A percentile compares a stretch with the other conserved stretches of the same genome.
These are phyloP conservation scores for Medicago truncatula DNA, from an alignment of 306 rosid species.

Conservation along the genomic window DNA sequence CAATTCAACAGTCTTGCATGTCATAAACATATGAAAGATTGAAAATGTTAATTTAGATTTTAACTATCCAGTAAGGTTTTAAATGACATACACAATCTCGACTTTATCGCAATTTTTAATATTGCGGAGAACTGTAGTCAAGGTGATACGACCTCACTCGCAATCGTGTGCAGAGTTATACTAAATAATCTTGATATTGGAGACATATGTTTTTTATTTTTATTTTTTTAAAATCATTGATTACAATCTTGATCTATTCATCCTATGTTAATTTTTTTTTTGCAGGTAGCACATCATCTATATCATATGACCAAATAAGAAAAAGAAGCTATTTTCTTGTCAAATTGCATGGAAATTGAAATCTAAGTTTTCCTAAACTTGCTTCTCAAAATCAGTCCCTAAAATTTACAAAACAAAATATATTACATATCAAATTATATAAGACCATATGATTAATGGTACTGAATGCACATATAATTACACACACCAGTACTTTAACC, in stretches of 20 bases:
- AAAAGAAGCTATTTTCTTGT: too few relatives aligned
- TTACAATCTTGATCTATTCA: neutral
- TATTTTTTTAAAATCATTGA: too few relatives aligned
- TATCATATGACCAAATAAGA: too few relatives aligned
- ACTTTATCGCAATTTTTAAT: too few relatives aligned
- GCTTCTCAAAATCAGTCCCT: conserved; percentile 11
- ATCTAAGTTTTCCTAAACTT: neutral
- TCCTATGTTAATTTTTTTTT: neutral
- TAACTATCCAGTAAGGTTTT: too few relatives aligned
- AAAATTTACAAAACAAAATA: conserved; percentile 35
- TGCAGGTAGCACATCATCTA: too few relatives aligned
- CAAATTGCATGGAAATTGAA: neutral
- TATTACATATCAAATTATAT: conserved; percentile 41
- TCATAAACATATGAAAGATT: too few relatives aligned
- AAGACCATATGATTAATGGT: conserved; percentile 47
- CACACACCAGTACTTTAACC: conserved; percentile 7
- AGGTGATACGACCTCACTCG: neutral
- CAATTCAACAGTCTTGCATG: too few relatives aligned
- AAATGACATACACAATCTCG: too few relatives aligned
- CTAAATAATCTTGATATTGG: too few relatives aligned
- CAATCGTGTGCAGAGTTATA: neutral
- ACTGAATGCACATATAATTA: conserved; percentile 36
- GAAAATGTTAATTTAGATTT: too few relatives aligned
- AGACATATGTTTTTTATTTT: too few relatives aligned
- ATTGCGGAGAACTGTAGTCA: neutral